phyloP scores from a whole-genome alignment of 495 filamentous ascomycete genomes.

The Trichocladium uniseriatum region DNA sequence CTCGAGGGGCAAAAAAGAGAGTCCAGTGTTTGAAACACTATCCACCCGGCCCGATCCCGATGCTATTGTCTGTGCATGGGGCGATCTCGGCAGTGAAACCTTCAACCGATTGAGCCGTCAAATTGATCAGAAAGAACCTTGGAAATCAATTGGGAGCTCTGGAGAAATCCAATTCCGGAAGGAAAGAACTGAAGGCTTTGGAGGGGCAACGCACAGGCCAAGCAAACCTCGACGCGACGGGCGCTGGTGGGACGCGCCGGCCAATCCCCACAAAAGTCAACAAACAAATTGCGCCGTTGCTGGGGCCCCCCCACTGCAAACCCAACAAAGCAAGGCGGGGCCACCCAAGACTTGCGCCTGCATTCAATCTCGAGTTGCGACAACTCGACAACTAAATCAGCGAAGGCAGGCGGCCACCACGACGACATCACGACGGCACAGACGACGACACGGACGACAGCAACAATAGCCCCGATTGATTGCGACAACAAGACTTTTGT shows the following conservation, averaged over 20 bases:
- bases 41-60: not conserved
- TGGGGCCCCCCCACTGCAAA: constrained; percentile 16
- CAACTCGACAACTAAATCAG: constrained; percentile 6
- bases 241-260: constrained; percentile 6
- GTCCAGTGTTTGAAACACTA: not conserved
- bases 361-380: constrained; percentile 8
- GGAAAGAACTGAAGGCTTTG: not conserved
- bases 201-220: constrained; percentile 21
- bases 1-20: constrained; percentile 1
- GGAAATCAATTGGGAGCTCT: too few species aligned
- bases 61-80: constrained; percentile 11
- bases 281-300: constrained; percentile 39
- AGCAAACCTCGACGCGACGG: constrained; percentile 12
- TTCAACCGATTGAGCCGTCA: not conserved
- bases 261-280: constrained; percentile 21
- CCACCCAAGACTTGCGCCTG: not conserved
- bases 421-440: too few species aligned
- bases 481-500: not conserved
- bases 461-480: not conserved
- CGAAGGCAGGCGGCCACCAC: not conserved
- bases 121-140: too few species aligned
- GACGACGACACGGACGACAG: not conserved
- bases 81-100: not conserved
- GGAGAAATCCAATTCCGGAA: not conserved
- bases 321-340: constrained; percentile 12